Percentiles rank a stretch among this genome's conserved stretches.
phyloP scores from a whole-genome alignment of 495 filamentous ascomycete species.

The Tuber aestivum region DNA sequence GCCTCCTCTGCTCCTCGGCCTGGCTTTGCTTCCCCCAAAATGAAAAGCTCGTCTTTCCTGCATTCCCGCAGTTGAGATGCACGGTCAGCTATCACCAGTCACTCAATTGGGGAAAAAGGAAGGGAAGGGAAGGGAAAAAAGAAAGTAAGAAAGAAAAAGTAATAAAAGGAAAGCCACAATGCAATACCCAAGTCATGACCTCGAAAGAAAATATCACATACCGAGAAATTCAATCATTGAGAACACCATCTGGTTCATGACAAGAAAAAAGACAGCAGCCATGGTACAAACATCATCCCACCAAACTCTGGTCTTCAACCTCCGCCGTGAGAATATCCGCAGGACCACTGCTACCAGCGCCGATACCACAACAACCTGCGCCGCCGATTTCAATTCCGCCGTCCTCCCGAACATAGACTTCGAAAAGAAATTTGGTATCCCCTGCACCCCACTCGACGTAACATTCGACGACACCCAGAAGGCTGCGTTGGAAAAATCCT shows the following conservation, averaged over 20 bases:
- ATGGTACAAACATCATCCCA: constrained; percentile 39
- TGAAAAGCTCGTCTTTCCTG: constrained; percentile 32
- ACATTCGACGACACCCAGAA: constrained; percentile 15
- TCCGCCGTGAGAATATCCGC: constrained; percentile 38
- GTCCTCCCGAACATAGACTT: constrained; percentile 36
- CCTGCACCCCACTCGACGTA: constrained; percentile 21
- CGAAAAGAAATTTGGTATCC: constrained; percentile 41
- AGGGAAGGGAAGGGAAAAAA: neutral
- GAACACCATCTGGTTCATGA: constrained; percentile 39
- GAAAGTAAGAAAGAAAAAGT: neutral
- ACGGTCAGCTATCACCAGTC: neutral
- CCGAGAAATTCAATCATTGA: constrained; percentile 33
- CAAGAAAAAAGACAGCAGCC: constrained; percentile 29
- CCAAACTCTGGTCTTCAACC: constrained; percentile 33
- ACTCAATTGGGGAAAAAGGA: neutral
- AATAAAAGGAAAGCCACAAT: constrained; percentile 3
- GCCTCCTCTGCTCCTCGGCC: constrained; percentile 22
- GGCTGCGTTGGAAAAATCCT: neutral
- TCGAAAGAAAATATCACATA: constrained; percentile 2
- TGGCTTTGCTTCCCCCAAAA: constrained; percentile 16
- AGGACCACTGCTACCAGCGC: constrained; percentile 37
- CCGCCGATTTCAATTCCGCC: constrained; percentile 20
- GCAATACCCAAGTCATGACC: neutral
- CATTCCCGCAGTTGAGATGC: neutral
- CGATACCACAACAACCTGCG: constrained; percentile 30